Base-by-base conservation (phyloP, 1,139 yeast genomes). In the Candida sp. region DNA sequence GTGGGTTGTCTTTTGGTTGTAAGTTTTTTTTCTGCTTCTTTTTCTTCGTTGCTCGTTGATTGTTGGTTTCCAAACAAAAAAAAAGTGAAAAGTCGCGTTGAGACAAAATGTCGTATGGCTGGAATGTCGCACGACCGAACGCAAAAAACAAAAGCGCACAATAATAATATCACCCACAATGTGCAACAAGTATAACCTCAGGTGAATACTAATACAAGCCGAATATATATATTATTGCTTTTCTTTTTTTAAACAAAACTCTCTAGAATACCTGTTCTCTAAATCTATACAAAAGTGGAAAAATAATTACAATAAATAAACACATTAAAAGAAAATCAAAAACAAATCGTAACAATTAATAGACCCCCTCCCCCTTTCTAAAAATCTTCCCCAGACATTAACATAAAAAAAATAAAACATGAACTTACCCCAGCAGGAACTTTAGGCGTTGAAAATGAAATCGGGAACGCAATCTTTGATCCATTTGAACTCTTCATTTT, bases 401-500 rank as follows among this genome's bases (percentile, higher is more conserved):
- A 17, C 17, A 17, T 17, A 17, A 17, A 17, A 17, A 17, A 17
- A 17, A 17, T 17, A 17, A 17, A 17, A 17, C 17, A 17, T 17
- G 17, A 2, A 17, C 17, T 17, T 17, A 17, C 17, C 17, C 17
- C 17, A 17, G 17, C 17, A 17, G 17, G 17, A 17, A 17, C 17
- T 17, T 17, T 17, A 17, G 17, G 46, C 47, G 45, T 46, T 42
- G 39, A 44, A 49, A 30, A 54, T 46, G 31, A 46, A 49, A 37
- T 44, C 44, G 22, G 68, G 68, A 26, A 61, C 48, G 33, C 52
- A 43, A 5, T 52, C 50, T 46, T 51, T 57, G 30, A 67, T 61
- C 73, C 73, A 67, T 7, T 35, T 30, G 45, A 62, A 66, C 11
- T 63, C 59, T 6, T 48, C 48, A 7, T 32, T 40, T 6, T 47